Evolutionary conservation across 345 rosid species (phyloP).

Genomic region (Mangifera indica): DNA sequence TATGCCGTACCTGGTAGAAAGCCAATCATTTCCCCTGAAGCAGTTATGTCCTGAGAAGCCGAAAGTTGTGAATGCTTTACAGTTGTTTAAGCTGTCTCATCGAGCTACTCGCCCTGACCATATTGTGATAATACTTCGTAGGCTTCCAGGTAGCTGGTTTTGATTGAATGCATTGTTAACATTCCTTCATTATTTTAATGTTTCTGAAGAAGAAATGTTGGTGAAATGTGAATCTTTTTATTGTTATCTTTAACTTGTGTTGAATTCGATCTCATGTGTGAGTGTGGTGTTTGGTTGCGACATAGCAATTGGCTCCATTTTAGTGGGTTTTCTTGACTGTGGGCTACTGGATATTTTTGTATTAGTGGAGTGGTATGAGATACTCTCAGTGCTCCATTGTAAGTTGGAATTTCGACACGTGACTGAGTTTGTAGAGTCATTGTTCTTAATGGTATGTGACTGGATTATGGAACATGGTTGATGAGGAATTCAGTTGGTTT

Average conservation of each 20-base stretch:
- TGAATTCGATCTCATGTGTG: not conserved
- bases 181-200: not conserved
- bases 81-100: constrained; percentile 66
- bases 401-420: not conserved
- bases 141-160: constrained; percentile 67
- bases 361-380: not conserved
- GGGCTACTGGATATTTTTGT: not conserved
- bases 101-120: constrained; percentile 74
- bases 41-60: constrained; percentile 50
- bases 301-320: not conserved
- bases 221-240: not conserved
- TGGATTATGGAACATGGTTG: not conserved
- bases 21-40: constrained; percentile 33
- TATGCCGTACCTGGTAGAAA: constrained; percentile 29
- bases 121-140: constrained; percentile 83
- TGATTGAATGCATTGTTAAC: constrained; percentile 4
- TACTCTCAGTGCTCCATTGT: not conserved
- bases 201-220: not conserved
- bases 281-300: not conserved
- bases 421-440: not conserved
- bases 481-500: not conserved
- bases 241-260: not conserved
- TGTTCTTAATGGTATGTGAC: not conserved
- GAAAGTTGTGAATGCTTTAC: constrained; percentile 59
- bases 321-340: not conserved